These are phyloP conservation scores for Phytopythium delawarense DNA, from an alignment of 352 stramenopile species.

Conservation along the genomic window DNA sequence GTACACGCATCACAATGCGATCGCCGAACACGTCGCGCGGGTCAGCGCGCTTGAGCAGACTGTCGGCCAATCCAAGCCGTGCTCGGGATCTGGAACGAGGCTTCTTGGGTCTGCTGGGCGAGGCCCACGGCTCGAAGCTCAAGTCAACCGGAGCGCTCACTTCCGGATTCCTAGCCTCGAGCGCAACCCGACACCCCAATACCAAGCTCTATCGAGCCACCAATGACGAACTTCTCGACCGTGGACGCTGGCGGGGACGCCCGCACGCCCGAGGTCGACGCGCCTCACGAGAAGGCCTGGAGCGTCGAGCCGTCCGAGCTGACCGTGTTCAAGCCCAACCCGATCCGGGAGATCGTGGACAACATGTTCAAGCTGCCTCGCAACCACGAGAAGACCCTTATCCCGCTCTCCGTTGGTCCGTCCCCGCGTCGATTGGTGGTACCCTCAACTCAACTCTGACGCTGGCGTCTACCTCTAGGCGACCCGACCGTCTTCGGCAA, in stretches of 20 bases:
- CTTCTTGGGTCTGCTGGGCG: background rate
- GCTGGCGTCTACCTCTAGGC: slow-evolving; percentile 12
- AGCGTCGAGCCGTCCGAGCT: slow-evolving; percentile 30
- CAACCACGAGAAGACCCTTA: slow-evolving; percentile 70
- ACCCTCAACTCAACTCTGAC: background rate
- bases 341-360: slow-evolving; percentile 89
- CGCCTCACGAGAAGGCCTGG: slow-evolving; percentile 15
- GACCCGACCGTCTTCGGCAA: slow-evolving; percentile 83
- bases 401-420: slow-evolving; percentile 77
- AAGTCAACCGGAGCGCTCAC: background rate
- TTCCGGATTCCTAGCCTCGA: background rate
- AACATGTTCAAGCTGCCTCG: slow-evolving; percentile 68
- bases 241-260: background rate
- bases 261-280: background rate
- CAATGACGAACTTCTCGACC: slow-evolving; percentile 2
- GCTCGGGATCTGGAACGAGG: background rate
- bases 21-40: background rate
- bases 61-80: background rate
- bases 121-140: background rate
- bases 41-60: background rate
- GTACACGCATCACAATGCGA: background rate
- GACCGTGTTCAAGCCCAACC: slow-evolving; percentile 50
- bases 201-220: background rate
- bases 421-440: background rate
- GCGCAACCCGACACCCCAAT: background rate